Base-by-base conservation (phyloP, 495 filamentous ascomycete genomes). In the Penicillium daleae region DNA sequence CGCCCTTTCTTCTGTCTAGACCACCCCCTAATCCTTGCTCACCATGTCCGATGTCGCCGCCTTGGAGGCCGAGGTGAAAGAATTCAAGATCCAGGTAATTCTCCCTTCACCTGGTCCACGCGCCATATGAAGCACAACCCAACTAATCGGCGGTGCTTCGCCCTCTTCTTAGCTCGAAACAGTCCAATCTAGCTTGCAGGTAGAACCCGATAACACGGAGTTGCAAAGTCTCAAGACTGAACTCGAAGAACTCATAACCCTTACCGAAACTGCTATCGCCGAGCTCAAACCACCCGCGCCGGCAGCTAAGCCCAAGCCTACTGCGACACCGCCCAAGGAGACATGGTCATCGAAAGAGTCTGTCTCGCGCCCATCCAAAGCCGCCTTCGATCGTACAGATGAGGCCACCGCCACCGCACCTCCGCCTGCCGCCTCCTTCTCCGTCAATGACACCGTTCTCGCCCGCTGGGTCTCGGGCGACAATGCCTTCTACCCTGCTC, bases 401-500 rank as follows among this genome's bases (percentile, higher is more conserved):
- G 78, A 78, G 24, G 80, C 87, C 12, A n/a, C 56, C 6, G 13
- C 44, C 17, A 26, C 56, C 4, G n/a, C 49, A 54, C 71, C 79
- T 27, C 65, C 82, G 44, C 68, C 71, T 0, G 77, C 79, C 6
- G 77, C 78, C 12, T 83, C 82, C 3, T 97, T 92, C 74, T 84
- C 90, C 55, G 92, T 97, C 63, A 97, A 97, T 69, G 95, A 98
- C 70, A 88, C 80, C 32, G 90, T 97, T 39, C 81, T 96, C 72
- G 95, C 94, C 26, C 91, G 91, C 72, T 99, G 92, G 93, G 79
- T 89, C 35, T 90, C 91, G 4, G 94, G 92, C 44, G 95, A 98
- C 73, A 91, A 91, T 69, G 82, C 84, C 8, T 97, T 93, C 82
- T 98, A 98, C 79, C 90, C 91, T 32, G 95, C 96, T 40, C 87